Evolutionary conservation across 2,329 filamentous ascomycete genomes (phyloP).

Genomic region (Coniella vitis): DNA sequence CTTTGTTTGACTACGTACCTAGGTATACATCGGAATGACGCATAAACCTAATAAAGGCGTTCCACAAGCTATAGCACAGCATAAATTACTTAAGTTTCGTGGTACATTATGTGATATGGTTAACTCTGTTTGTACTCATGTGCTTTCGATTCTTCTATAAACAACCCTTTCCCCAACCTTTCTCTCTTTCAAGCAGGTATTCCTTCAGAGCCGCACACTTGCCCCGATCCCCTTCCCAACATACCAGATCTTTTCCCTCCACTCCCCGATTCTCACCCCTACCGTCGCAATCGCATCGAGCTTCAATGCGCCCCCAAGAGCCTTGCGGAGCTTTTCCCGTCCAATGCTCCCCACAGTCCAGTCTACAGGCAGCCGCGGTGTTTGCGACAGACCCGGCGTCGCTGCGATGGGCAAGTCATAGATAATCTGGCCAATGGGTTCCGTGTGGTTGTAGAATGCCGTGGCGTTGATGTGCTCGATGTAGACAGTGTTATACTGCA

Average conservation of each 20-base stretch:
- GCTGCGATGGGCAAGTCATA: slow-evolving; percentile 70
- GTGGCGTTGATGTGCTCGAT: slow-evolving; percentile 78
- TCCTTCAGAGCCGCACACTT: slow-evolving; percentile 42
- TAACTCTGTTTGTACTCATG: too few relatives aligned
- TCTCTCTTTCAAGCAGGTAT: too few relatives aligned
- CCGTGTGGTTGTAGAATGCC: slow-evolving; percentile 75
- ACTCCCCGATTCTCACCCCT: slow-evolving; percentile 66
- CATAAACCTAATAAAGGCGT: too few relatives aligned
- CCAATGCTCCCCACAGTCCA: slow-evolving; percentile 74
- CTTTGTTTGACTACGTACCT: too few relatives aligned
- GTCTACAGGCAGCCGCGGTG: slow-evolving; percentile 73
- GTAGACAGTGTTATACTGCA: slow-evolving; percentile 64
- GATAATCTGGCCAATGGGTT: slow-evolving; percentile 69
- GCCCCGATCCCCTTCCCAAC: slow-evolving; percentile 64
- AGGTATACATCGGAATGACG: too few relatives aligned
- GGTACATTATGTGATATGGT: too few relatives aligned
- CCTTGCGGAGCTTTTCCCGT: slow-evolving; percentile 63
- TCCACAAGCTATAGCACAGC: too few relatives aligned
- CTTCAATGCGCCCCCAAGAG: slow-evolving; percentile 72
- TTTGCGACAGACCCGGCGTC: slow-evolving; percentile 64
- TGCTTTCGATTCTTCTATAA: too few relatives aligned
- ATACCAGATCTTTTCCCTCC: slow-evolving; percentile 67
- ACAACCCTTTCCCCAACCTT: too few relatives aligned
- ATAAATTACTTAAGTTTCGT: too few relatives aligned
- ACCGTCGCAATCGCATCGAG: slow-evolving; percentile 74